phyloP scores from a whole-genome alignment of 208 protist species.

The Leishmania aethiopica region DNA sequence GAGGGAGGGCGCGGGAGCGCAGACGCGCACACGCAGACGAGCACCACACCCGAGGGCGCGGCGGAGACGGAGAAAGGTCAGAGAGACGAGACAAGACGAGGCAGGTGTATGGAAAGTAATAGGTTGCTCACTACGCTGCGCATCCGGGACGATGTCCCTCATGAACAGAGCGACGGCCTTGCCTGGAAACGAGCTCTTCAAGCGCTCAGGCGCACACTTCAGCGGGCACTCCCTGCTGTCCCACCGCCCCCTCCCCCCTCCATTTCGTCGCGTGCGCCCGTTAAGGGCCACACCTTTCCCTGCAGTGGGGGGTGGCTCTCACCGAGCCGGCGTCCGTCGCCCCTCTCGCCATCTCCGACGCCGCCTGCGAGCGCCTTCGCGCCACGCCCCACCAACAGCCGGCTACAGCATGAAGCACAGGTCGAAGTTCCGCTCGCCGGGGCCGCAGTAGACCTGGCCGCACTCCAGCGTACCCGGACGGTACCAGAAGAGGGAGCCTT shows the following conservation, averaged over 20 bases:
- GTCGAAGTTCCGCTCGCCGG: conserved; percentile 86
- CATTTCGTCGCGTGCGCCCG: neutral
- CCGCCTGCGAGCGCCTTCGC: neutral
- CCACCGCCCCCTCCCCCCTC: neutral
- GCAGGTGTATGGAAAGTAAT: neutral
- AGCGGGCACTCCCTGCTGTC: neutral
- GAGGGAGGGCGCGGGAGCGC: neutral
- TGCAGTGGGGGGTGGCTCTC: neutral
- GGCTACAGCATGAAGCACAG: conserved; percentile 79
- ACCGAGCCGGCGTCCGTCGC: neutral
- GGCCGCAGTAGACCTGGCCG: conserved; percentile 89
- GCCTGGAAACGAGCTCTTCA: neutral
- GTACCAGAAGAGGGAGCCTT: conserved; percentile 91
- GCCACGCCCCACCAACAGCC: neutral
- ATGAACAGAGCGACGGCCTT: neutral
- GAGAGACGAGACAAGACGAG: neutral
- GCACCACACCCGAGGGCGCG: neutral
- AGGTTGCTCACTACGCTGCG: neutral
- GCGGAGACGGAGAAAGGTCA: neutral
- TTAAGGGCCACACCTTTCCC: neutral
- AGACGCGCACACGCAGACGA: neutral
- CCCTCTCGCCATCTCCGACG: neutral
- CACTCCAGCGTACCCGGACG: conserved; percentile 67
- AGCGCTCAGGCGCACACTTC: neutral
- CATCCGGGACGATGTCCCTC: neutral